phyloP scores from a whole-genome alignment of 148 eudicot genomes.

The Rhododendron henanense region DNA sequence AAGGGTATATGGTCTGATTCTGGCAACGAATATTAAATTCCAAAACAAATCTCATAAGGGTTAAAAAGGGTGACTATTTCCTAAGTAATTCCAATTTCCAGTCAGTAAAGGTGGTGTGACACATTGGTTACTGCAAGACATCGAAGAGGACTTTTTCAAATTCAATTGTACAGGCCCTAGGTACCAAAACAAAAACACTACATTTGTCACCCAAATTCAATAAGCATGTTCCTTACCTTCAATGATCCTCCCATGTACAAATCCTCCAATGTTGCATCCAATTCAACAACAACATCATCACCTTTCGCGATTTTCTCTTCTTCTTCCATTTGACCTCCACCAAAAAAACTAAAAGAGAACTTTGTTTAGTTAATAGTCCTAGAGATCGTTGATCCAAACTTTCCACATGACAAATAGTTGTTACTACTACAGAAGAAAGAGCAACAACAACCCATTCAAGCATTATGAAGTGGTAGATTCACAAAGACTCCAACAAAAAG shows the following conservation, averaged over 20 bases:
- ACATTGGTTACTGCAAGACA: background rate
- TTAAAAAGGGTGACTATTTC: background rate
- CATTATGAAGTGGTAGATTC: background rate
- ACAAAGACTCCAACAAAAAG: background rate
- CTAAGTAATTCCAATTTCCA: background rate
- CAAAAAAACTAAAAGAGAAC: slow-evolving; percentile 53
- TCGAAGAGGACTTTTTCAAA: background rate
- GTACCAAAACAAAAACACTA: background rate
- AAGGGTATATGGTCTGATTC: background rate
- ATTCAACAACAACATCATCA: slow-evolving; percentile 93
- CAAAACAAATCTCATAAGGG: background rate
- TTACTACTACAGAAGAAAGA: background rate
- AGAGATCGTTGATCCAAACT: background rate
- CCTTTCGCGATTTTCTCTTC: slow-evolving; percentile 88
- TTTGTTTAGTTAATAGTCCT: background rate
- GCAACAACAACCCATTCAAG: slow-evolving; percentile 3
- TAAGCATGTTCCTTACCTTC: slow-evolving; percentile 50
- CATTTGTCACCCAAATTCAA: background rate
- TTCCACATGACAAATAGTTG: background rate
- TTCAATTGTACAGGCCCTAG: background rate
- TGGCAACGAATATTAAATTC: background rate
- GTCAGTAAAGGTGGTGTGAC: background rate
- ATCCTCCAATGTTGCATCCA: slow-evolving; percentile 95
- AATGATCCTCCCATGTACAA: slow-evolving; percentile 92
- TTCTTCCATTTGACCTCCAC: slow-evolving; percentile 72